Percentiles rank a stretch among this genome's conserved stretches.
phyloP scores from a whole-genome alignment of 176 grass and related monocot genomes.

The Eremochloa ophiuroides region DNA sequence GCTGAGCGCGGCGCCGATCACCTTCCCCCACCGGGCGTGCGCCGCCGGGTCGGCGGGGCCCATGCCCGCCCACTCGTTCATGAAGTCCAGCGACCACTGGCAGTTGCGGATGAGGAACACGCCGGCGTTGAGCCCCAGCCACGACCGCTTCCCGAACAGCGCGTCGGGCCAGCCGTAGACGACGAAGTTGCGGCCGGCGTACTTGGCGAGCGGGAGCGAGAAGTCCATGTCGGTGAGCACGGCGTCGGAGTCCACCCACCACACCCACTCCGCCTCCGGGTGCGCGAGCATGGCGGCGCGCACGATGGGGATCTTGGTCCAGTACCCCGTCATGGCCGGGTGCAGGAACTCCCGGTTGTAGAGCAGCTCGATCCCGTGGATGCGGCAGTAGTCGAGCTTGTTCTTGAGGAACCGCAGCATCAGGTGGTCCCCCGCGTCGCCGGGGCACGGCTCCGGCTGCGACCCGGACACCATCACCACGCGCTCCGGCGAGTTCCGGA shows the following conservation, averaged over 20 bases:
- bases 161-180: conserved; percentile 49
- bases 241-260: conserved; percentile 92
- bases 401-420: conserved; percentile 76
- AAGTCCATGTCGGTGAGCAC: conserved; percentile 93
- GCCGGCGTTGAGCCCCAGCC: conserved; percentile 78
- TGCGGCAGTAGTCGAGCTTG: conserved; percentile 84
- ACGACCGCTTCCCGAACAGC: conserved; percentile 41
- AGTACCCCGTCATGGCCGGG: conserved; percentile 54
- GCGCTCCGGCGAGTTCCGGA: neutral
- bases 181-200: conserved; percentile 39
- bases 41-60: conserved; percentile 28
- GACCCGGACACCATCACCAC: conserved; percentile 70
- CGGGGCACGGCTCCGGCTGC: conserved; percentile 52
- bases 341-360: conserved; percentile 66
- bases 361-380: conserved; percentile 59
- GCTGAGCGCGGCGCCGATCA: conserved; percentile 13
- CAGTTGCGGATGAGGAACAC: conserved; percentile 88
- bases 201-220: conserved; percentile 35
- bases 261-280: conserved; percentile 86
- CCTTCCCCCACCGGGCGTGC: conserved; percentile 24
- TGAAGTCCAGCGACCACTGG: conserved; percentile 85
- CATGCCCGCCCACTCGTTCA: conserved; percentile 52
- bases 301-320: conserved; percentile 67
- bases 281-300: conserved; percentile 82
- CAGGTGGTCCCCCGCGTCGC: conserved; percentile 51